Evolutionary conservation across 2,329 filamentous ascomycete genomes (phyloP).

Genomic region (Penicillium sp.): DNA sequence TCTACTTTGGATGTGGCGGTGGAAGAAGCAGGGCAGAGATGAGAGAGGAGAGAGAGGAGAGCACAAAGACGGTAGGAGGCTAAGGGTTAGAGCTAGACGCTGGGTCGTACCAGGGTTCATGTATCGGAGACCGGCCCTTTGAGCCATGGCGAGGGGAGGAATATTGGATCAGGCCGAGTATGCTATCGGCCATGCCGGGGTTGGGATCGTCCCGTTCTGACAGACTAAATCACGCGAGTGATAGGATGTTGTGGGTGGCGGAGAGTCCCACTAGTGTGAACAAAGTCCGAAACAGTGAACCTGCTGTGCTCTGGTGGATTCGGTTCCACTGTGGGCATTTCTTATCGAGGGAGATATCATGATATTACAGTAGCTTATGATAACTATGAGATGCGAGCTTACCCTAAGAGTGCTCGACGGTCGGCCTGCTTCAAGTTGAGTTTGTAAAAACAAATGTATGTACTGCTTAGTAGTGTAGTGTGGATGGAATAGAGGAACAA

Average conservation of each 20-base stretch:
- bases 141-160: not conserved
- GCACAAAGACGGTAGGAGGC: not conserved
- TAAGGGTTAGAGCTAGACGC: not conserved
- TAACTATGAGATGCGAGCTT: no score
- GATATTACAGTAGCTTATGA: not conserved
- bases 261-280: not conserved
- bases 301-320: constrained; percentile 2
- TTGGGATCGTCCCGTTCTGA: constrained; percentile 19
- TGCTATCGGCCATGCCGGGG: not conserved
- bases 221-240: constrained; percentile 20
- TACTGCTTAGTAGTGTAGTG: no score
- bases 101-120: not conserved
- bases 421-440: no score
- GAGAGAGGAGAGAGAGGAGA: no score
- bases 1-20: not conserved
- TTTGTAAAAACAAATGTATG: no score
- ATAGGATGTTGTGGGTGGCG: constrained; percentile 10
- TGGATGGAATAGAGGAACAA: no score
- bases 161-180: no score
- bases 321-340: constrained; percentile 1
- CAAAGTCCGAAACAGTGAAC: constrained; percentile 3
- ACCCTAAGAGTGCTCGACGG: no score
- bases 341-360: constrained; percentile 1
- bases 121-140: constrained; percentile 1
- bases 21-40: not conserved